phyloP scores from a whole-genome alignment of 345 rosid species.

The Orychophragmus violaceus region DNA sequence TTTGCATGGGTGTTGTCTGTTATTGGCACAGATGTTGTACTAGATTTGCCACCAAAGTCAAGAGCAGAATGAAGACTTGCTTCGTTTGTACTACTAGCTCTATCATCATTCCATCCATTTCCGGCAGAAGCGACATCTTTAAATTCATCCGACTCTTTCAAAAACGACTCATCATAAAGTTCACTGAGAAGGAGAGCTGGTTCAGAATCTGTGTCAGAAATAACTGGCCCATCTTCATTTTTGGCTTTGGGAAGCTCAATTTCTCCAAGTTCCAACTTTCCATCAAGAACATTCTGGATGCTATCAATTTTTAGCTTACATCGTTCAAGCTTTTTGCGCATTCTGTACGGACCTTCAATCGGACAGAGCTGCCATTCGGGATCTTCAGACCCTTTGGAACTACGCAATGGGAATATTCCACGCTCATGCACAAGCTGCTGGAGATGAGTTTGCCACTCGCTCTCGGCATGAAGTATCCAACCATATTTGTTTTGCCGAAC shows the following conservation, averaged over 20 bases:
- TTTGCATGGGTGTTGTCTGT: conserved; percentile 65
- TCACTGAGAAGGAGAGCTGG: conserved; percentile 55
- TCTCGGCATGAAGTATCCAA: conserved; percentile 99
- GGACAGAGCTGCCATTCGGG: conserved; percentile 99
- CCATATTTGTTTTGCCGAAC: conserved; percentile 99
- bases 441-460: conserved; percentile 96
- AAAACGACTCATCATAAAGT: conserved; percentile 53
- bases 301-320: conserved; percentile 75
- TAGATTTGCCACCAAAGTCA: conserved; percentile 83
- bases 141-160: conserved; percentile 45
- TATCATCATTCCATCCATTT: conserved; percentile 86
- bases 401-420: conserved; percentile 86
- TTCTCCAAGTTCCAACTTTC: conserved; percentile 69
- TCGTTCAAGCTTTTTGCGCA: conserved; percentile 97
- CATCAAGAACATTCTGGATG: conserved; percentile 69
- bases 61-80: conserved; percentile 96
- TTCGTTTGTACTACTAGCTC: conserved; percentile 81
- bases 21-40: conserved; percentile 59
- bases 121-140: conserved; percentile 50
- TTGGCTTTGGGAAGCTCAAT: conserved; percentile 50
- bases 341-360: conserved; percentile 97
- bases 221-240: conserved; percentile 48
- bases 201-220: conserved; percentile 66
- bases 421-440: conserved; percentile 97
- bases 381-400: conserved; percentile 48